Evolutionary conservation across 257 asterid species (phyloP).

Genomic region (Perilla frutescens): DNA sequence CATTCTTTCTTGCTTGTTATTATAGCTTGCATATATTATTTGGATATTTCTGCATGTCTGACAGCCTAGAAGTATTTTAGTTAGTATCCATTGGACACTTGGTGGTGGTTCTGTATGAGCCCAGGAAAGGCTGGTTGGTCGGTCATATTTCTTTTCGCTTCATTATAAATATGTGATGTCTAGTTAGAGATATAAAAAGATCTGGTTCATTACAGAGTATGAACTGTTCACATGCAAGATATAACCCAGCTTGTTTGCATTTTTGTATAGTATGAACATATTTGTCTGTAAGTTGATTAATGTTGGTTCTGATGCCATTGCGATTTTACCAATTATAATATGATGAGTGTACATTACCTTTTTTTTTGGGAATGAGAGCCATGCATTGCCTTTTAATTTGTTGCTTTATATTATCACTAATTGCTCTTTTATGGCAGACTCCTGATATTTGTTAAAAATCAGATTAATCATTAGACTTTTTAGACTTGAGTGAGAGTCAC

Average conservation of each 20-base stretch:
- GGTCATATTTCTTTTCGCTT: slow-evolving; percentile 23
- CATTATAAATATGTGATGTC: neutral
- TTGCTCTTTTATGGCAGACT: slow-evolving; percentile 9
- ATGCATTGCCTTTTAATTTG: slow-evolving; percentile 24
- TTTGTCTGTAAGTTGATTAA: neutral
- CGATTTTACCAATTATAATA: neutral
- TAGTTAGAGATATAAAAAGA: neutral
- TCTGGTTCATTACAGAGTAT: too few species aligned
- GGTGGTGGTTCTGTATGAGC: slow-evolving; percentile 15
- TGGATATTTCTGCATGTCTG: neutral
- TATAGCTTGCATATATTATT: slow-evolving; percentile 15
- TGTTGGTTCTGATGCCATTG: slow-evolving; percentile 25
- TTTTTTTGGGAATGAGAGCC: neutral
- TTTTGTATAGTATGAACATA: neutral
- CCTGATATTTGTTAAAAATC: slow-evolving; percentile 3
- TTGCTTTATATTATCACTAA: slow-evolving; percentile 9
- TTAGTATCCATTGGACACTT: slow-evolving; percentile 5
- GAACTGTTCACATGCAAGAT: neutral
- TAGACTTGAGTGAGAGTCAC: slow-evolving; percentile 5
- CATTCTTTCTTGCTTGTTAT: slow-evolving; percentile 13
- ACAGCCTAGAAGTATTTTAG: slow-evolving; percentile 1
- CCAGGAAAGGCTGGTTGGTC: neutral
- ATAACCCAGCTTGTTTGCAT: neutral
- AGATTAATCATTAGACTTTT: slow-evolving; percentile 14
- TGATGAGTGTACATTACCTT: neutral